These are phyloP conservation scores for Chionographis japonica DNA, from an alignment of 106 monocot genomes.

Conservation along the genomic window DNA sequence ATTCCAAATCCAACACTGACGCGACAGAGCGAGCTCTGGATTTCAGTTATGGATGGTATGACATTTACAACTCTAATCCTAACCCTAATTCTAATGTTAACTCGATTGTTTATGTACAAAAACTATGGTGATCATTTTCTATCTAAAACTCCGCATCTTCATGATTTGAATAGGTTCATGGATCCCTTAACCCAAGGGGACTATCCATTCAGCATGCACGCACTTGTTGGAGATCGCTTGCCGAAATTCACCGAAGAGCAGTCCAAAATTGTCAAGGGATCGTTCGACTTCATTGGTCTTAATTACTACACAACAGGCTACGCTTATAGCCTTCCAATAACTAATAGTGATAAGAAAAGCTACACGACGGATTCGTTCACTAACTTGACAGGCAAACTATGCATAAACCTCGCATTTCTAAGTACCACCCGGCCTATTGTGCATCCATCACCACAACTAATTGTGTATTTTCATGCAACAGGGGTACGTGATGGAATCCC, in stretches of 20 bases:
- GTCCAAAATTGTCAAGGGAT: conserved; percentile 24
- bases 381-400: conserved; percentile 7
- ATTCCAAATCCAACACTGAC: not conserved
- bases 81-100: too few species aligned
- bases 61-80: not conserved
- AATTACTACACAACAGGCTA: conserved; percentile 40
- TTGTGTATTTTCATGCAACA: not conserved
- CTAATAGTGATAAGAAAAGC: not conserved
- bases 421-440: too few species aligned
- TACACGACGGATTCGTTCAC: conserved; percentile 11
- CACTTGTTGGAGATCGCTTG: conserved; percentile 19
- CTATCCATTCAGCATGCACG: conserved; percentile 36
- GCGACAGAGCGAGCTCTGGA: conserved; percentile 31
- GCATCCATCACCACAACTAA: not conserved
- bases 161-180: conserved; percentile 24
- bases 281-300: conserved; percentile 36
- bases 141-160: not conserved
- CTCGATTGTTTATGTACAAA: not conserved
- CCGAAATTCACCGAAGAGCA: conserved; percentile 31
- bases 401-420: too few species aligned
- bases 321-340: not conserved
- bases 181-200: conserved; percentile 33
- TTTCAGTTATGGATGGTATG: conserved; percentile 43
- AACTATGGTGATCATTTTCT: not conserved
- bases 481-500: conserved; percentile 13